Percentiles rank a stretch among this genome's conserved stretches.
phyloP scores from a whole-genome alignment of 2,329 filamentous ascomycete genomes.

The Colletotrichum sp. region DNA sequence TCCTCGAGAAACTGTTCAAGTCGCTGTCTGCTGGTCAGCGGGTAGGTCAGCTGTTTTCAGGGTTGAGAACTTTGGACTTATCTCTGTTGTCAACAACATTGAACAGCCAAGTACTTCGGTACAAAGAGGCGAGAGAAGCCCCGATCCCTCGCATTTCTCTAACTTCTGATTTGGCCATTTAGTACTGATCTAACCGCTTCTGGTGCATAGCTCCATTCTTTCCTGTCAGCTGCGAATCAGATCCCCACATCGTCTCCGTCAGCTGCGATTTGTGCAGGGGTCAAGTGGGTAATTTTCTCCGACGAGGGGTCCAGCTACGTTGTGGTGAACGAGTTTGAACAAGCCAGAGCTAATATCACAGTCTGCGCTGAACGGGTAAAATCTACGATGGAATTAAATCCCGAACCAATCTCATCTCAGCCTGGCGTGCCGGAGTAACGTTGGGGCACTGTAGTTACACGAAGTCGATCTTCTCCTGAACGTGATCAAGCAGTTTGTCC shows the following conservation, averaged over 20 bases:
- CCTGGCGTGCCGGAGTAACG: not conserved
- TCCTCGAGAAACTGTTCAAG: not conserved
- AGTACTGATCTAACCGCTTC: not conserved
- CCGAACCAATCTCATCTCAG: not conserved
- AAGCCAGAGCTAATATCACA: not conserved
- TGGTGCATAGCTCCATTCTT: not conserved
- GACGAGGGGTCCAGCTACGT: not conserved
- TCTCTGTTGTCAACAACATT: not conserved
- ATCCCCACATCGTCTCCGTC: not conserved
- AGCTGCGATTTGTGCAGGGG: not conserved
- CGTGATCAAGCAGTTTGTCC: fast-evolving
- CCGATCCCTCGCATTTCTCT: not conserved
- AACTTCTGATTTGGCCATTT: not conserved
- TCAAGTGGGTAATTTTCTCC: not conserved
- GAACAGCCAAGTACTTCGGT: not conserved
- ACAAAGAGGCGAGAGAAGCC: not conserved
- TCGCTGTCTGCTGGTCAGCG: not conserved
- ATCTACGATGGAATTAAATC: not conserved
- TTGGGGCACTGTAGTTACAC: not conserved
- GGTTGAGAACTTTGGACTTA: not conserved
- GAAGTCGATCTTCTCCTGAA: not conserved
- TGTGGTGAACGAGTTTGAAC: not conserved
- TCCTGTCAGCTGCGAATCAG: not conserved
- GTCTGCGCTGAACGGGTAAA: not conserved
- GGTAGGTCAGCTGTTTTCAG: not conserved